Evolutionary conservation across 495 filamentous ascomycete genomes (phyloP), one percentile per base, ranked within the genome.

Genomic region (Aspergillus nidulans): DNA sequence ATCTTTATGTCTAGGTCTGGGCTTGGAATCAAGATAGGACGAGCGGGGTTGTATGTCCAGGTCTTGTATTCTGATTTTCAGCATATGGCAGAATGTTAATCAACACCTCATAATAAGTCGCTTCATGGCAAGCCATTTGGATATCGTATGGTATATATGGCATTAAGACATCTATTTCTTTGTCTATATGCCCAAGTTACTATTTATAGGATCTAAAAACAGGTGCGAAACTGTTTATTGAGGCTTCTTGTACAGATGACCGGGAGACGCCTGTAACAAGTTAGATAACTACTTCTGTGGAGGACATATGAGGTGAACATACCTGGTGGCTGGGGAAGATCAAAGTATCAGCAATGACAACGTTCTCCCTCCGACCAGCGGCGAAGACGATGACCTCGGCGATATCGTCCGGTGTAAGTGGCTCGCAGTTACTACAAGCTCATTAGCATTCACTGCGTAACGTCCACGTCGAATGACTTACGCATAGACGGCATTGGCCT

Each of bases 401-500:
- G 61, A 98, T 95, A 63, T 98, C 94, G 30, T 95, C 91, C 0
- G 91, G 90, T 3, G 91, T 96, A 56, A 98, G 75, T n/a, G 94
- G 94, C 45, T 97, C 92, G 57, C 82, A 85, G 43, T 87, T 88
- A 52, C 88, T 92, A 53, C 34, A 7, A 15, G 23, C 15, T 13
- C 6, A 41, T 64, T 60, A 19, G 9, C 28, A 32, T 50, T 1
- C 6, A 26, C 25, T 56, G 4, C 53, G 40, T 53, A 18, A 54
- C 49, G 46, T 16, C 24, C 16, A 34, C 36, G 45, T 28, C 40
- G 10, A 34, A 12, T 15, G 21, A 81, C 87, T 74, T 77, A 92
- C 88, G 86, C 83, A 73, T 98, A 98, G 56, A 97, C 91, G 21
- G 90, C 88, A 77, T 96, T 88, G n/a, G 94, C 94, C 78, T 95